phyloP scores from a whole-genome alignment of 2,329 filamentous ascomycete species.

The Cladosporium velox region DNA sequence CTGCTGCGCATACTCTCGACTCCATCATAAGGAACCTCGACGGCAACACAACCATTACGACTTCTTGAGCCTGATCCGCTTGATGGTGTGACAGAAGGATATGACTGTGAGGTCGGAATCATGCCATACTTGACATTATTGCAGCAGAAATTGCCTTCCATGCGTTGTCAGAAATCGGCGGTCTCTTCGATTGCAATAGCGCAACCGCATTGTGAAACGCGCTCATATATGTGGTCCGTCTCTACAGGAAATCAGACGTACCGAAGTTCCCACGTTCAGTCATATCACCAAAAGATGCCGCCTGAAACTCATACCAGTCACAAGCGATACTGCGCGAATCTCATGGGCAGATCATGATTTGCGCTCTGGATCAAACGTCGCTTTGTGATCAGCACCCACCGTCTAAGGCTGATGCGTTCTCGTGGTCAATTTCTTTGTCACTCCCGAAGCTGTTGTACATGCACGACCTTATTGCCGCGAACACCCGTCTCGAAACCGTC shows the following conservation, averaged over 20 bases:
- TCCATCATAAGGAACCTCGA: no score
- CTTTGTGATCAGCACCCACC: no score
- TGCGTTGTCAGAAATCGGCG: background rate
- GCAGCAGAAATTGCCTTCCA: background rate
- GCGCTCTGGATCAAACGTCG: background rate
- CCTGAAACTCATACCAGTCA: background rate
- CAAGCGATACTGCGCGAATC: background rate
- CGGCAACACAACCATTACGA: background rate
- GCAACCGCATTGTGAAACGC: background rate
- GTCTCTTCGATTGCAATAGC: background rate
- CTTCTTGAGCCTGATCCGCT: no score
- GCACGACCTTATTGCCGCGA: background rate
- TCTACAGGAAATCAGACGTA: background rate
- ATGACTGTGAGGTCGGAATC: background rate
- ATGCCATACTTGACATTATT: background rate
- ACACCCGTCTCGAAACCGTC: background rate
- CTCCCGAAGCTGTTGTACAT: background rate
- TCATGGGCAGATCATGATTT: background rate
- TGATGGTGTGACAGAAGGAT: background rate
- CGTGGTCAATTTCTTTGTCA: background rate
- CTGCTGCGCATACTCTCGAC: background rate
- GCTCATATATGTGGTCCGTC: background rate
- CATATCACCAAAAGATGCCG: no score
- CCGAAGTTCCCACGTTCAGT: no score
- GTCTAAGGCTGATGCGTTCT: background rate